These are phyloP conservation scores for Tolypocladium inflatum DNA, from an alignment of 2,329 filamentous ascomycete genomes.

Conservation along the genomic window DNA sequence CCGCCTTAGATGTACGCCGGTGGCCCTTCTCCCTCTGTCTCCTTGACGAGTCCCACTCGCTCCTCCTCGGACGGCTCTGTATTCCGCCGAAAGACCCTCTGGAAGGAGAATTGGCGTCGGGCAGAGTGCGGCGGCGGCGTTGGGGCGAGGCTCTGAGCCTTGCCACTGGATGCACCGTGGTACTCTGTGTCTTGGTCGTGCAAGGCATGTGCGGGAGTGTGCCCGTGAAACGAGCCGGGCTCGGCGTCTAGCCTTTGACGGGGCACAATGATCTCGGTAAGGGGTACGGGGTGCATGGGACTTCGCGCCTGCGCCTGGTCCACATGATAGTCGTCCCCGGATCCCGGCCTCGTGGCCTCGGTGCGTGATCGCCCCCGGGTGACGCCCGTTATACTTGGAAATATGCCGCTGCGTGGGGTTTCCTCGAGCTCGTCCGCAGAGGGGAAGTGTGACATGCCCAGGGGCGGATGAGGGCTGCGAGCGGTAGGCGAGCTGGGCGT, in stretches of 20 bases:
- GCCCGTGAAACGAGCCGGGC: slow-evolving; percentile 27
- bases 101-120: slow-evolving; percentile 82
- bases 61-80: slow-evolving; percentile 68
- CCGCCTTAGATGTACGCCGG: neutral
- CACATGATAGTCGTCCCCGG: slow-evolving; percentile 25
- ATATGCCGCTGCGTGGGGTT: slow-evolving; percentile 37
- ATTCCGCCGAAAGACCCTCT: slow-evolving; percentile 59
- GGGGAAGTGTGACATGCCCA: slow-evolving; percentile 83
- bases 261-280: slow-evolving; percentile 50
- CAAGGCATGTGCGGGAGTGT: slow-evolving; percentile 36
- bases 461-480: slow-evolving; percentile 22
- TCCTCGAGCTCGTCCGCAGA: slow-evolving; percentile 49
- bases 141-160: slow-evolving; percentile 36
- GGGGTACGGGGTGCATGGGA: slow-evolving; percentile 50
- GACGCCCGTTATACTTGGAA: slow-evolving; percentile 49
- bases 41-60: slow-evolving; percentile 70
- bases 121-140: slow-evolving; percentile 54
- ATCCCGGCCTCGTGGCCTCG: slow-evolving; percentile 20
- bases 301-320: slow-evolving; percentile 32
- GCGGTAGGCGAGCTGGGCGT: slow-evolving; percentile 18
- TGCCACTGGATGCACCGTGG: slow-evolving; percentile 33
- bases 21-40: slow-evolving; percentile 17
- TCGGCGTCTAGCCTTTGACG: slow-evolving; percentile 35
- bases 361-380: slow-evolving; percentile 27
- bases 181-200: slow-evolving; percentile 35